phyloP scores from a whole-genome alignment of 257 asterid genomes.

The Solanum peruvianum region DNA sequence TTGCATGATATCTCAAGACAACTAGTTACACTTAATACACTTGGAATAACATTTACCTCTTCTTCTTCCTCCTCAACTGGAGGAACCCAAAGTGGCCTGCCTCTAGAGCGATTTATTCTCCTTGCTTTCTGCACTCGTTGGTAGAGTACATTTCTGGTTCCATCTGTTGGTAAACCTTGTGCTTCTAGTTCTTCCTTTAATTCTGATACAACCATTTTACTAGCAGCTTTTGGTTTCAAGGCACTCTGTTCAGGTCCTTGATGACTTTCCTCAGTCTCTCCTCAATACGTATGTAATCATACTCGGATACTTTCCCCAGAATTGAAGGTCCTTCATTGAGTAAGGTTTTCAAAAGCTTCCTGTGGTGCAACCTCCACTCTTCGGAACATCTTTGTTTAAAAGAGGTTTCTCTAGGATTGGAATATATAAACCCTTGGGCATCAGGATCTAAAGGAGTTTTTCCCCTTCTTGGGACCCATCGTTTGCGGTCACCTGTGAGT shows the following conservation, averaged over 20 bases:
- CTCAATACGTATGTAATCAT: conserved; percentile 72
- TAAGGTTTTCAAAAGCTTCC: conserved; percentile 72
- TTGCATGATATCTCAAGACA: not conserved
- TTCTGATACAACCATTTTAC: conserved; percentile 92
- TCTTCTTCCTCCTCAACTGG: conserved; percentile 98
- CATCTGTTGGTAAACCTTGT: conserved; percentile 93
- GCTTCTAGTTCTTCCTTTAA: conserved; percentile 96
- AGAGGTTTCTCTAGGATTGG: conserved; percentile 89
- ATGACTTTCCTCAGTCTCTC: conserved; percentile 88
- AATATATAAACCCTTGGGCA: conserved; percentile 79
- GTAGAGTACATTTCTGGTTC: conserved; percentile 92
- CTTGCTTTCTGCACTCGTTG: conserved; percentile 99
- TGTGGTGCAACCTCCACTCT: conserved; percentile 70
- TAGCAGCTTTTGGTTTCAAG: conserved; percentile 96
- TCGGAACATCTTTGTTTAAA: conserved; percentile 94
- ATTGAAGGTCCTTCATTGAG: conserved; percentile 81
- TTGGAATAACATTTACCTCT: conserved; percentile 44
- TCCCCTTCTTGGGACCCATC: conserved; percentile 98
- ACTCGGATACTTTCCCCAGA: conserved; percentile 68
- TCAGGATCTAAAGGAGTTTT: conserved; percentile 97
- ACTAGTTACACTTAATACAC: not conserved
- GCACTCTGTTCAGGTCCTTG: conserved; percentile 76
- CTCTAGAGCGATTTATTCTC: conserved; percentile 96
- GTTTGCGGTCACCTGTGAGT: conserved; percentile 91
- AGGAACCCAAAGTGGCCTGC: conserved; percentile 99